Base-by-base conservation (phyloP, 2,329 filamentous ascomycete genomes). In the Xylariaceae sp. region DNA sequence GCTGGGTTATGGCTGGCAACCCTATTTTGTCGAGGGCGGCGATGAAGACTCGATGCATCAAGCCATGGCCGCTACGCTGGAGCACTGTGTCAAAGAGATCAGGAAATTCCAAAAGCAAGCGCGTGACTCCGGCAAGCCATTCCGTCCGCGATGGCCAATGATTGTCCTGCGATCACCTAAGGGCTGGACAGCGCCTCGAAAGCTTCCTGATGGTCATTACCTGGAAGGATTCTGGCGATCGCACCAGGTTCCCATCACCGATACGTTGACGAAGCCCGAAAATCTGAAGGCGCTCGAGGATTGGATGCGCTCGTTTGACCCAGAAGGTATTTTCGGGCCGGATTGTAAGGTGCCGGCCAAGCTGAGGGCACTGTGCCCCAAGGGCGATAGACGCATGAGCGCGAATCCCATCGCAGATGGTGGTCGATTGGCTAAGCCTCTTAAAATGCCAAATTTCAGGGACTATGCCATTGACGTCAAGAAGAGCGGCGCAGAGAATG, bases 291-390 rank as follows among this genome's bases (percentile, higher is more conserved):
- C 85, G 1, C 80, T 92, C 5, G 88, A 92, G 73, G 74, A 82
- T 35, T 92, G 89, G 89, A 89, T 92, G 87, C 84, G 82, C 65
- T 82, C 82, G 66, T 92, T 92, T 72, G 82, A 87, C 66, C 88
- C 88, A 0, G 88, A 91, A 13, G 81, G 88, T 62, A 77, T 90
- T 10, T 91, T 91, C 66, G 82, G 82, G 65, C 73, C 83, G 58
- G 75, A 82, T 2, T 89, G 88, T 58, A 84, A 78, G 65, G 79
- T 91, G 51, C 79, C 84, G 50, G 73, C 79, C 0, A 84, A 88
- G 62, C 75, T 92, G 50, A 83, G 79, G 63, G 82, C 80, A 23
- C 77, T 92, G 11, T 85, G 86, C 52, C 88, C 89, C 0, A 76
- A 75, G 1, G 88, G 88, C 15, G 81, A 80, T 61, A 80, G 81